Percentiles rank a stretch among this genome's conserved stretches.
Conservation (phyloP, 345 rosid species). For the Dimocarpus longan region DNA sequence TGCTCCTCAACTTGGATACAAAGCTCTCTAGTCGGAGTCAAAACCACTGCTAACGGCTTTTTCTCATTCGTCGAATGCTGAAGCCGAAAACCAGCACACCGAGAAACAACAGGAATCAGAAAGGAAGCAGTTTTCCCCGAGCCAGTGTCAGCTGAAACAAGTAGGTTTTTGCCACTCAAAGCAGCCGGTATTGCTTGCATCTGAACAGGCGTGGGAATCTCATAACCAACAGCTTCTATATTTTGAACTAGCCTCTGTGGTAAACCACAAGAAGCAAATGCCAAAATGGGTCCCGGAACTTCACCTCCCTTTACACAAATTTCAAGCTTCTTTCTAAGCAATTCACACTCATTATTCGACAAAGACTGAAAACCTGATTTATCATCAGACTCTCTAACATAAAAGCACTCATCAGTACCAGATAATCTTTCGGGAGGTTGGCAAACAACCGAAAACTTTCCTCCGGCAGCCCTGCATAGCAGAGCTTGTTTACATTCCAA, state of each 20-base stretch:
- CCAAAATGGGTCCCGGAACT: conserved; percentile 60
- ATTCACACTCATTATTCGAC: conserved; percentile 42
- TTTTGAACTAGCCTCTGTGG: conserved; percentile 67
- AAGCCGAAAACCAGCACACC: conserved; percentile 48
- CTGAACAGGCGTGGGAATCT: conserved; percentile 80
- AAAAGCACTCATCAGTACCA: conserved; percentile 78
- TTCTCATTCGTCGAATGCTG: conserved; percentile 33
- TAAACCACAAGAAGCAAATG: conserved; percentile 67
- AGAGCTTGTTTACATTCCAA: conserved; percentile 75
- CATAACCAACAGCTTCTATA: conserved; percentile 72
- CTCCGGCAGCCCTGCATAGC: conserved; percentile 33
- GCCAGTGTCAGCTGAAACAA: conserved; percentile 90
- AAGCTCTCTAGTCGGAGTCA: conserved; percentile 92
- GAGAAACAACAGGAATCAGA: conserved; percentile 71
- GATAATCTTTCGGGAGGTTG: conserved; percentile 41
- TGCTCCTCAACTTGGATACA: conserved; percentile 87
- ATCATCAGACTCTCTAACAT: conserved; percentile 53
- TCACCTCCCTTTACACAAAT: conserved; percentile 62
- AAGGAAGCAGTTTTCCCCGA: conserved; percentile 90
- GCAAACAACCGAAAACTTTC: conserved; percentile 21
- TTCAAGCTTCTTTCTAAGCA: conserved; percentile 69
- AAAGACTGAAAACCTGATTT: conserved; percentile 28
- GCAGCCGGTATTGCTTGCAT: conserved; percentile 91
- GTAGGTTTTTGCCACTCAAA: conserved; percentile 60
- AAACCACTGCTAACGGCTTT: conserved; percentile 66